These are phyloP conservation scores for Malus sylvestris DNA, from an alignment of 306 rosid genomes.

Conservation along the genomic window DNA sequence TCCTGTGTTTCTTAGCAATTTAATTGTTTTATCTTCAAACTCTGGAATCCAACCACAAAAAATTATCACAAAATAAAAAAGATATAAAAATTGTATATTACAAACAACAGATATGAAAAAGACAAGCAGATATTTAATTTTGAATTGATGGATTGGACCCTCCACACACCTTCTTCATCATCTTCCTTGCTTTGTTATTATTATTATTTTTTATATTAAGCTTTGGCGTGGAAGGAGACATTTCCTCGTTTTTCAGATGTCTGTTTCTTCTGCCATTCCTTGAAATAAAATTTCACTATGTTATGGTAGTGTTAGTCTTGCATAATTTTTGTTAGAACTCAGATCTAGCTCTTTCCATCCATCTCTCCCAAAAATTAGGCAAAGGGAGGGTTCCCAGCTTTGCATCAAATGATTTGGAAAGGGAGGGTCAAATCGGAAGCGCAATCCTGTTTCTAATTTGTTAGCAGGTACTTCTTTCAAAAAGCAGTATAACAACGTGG, in stretches of 20 bases:
- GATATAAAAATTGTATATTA: not conserved
- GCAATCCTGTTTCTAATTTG: constrained; percentile 43
- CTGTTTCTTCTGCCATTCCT: constrained; percentile 53
- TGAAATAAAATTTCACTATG: constrained; percentile 22
- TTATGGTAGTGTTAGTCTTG: not conserved
- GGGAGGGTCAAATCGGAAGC: constrained; percentile 66
- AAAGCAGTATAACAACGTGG: constrained; percentile 12
- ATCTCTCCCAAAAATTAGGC: constrained; percentile 8
- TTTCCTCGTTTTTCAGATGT: constrained; percentile 76
- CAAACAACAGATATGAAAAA: constrained; percentile 42
- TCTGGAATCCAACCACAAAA: constrained; percentile 79
- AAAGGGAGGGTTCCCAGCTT: constrained; percentile 30
- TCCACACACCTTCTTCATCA: constrained; percentile 28
- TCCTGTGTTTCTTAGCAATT: constrained; percentile 52
- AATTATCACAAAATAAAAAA: constrained; percentile 29
- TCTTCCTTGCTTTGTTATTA: constrained; percentile 15
- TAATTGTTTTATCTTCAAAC: constrained; percentile 85
- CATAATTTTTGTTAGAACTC: constrained; percentile 8
- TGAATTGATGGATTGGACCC: constrained; percentile 55
- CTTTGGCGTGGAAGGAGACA: constrained; percentile 69
- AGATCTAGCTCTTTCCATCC: constrained; percentile 9
- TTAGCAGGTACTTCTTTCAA: constrained; percentile 59
- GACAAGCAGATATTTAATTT: constrained; percentile 88
- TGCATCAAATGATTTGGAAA: constrained; percentile 55
- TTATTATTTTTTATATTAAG: constrained; percentile 16